Base-by-base conservation (phyloP, 148 eudicot species). In the Silene uniflora region DNA sequence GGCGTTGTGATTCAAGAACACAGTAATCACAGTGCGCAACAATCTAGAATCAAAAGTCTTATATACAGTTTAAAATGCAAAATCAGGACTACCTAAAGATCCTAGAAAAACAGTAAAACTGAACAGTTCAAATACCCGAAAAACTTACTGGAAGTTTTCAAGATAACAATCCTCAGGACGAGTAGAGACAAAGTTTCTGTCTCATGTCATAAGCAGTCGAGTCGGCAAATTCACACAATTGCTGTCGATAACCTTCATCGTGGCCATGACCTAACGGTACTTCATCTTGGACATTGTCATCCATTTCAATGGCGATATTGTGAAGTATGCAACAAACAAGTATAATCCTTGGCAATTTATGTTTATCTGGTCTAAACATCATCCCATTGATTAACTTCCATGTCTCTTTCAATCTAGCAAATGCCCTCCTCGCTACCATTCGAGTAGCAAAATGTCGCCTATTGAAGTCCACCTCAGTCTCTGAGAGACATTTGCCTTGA, bases 341-440 rank as follows among this genome's bases (percentile, higher is more conserved):
- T 13, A 95, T 88, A 54, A 89, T 81, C 80, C 98, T 90, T 4
- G 97, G 98, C 58, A 95, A 73, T 81, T 64, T 95, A 68, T 89
- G 78, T 85, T 89, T 90, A 82, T 95, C 96, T 0, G 97, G 97
- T 75, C 97, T 89, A 93, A 92, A 95, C 97, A 92, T 92, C 25
- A 75, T 81, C 35, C 93, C 96, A 39, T 85, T 86, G 42, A 95
- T 89, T 64, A 95, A 82, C 85, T 78, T 92, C 97, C 97, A 95
- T 56, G 60, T 87, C 71, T 88, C 93, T 77, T 95, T 95, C 86
- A 95, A 74, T 72, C 87, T 84, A 5, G 87, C 78, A 72, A 92
- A 73, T 21, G 98, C 97, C 79, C 82, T 87, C 65, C 86, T 77
- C 17, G 92, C 92, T 79, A 95, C 90, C 77, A 81, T 67, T 67